These are phyloP conservation scores for Amaranthus palmeri DNA, from an alignment of 148 eudicot species.

Conservation along the genomic window DNA sequence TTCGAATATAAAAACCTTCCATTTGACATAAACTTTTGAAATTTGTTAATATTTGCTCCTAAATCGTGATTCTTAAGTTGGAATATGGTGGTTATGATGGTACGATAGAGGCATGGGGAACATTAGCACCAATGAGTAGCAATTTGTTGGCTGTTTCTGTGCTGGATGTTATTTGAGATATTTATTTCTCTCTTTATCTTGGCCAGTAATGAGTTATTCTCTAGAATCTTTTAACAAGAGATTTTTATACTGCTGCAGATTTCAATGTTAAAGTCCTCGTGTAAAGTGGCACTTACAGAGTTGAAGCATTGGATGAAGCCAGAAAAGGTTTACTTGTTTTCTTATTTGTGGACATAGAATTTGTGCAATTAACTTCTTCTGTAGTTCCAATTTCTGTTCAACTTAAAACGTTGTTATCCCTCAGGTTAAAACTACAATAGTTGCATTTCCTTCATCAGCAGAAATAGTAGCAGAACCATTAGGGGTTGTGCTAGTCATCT, in stretches of 20 bases:
- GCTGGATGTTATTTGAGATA: background rate
- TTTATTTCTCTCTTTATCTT: background rate
- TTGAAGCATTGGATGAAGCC: slow-evolving; percentile 55
- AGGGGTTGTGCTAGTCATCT: slow-evolving; percentile 62
- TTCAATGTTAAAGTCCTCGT: slow-evolving; percentile 29
- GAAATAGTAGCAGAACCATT: slow-evolving; percentile 54
- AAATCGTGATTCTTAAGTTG: background rate
- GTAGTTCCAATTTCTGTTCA: background rate
- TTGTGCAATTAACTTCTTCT: too few relatives aligned
- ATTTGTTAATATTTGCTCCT: background rate
- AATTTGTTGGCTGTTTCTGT: background rate
- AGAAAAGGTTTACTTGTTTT: slow-evolving; percentile 32
- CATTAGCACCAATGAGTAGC: background rate
- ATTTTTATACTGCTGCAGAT: slow-evolving; percentile 8
- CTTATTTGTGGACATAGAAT: background rate
- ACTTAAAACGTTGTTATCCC: slow-evolving; percentile 1
- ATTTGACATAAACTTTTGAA: background rate
- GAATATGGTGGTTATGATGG: background rate
- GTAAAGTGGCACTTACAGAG: slow-evolving; percentile 39
- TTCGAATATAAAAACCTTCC: background rate
- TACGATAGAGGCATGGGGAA: background rate
- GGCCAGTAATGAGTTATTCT: background rate
- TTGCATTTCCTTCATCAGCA: slow-evolving; percentile 53
- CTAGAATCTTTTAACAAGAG: background rate
- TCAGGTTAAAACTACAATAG: slow-evolving; percentile 50